Evolutionary conservation across 2,329 filamentous ascomycete species (phyloP), one percentile per base, ranked within the genome.

Genomic region (Xylogone sp.): DNA sequence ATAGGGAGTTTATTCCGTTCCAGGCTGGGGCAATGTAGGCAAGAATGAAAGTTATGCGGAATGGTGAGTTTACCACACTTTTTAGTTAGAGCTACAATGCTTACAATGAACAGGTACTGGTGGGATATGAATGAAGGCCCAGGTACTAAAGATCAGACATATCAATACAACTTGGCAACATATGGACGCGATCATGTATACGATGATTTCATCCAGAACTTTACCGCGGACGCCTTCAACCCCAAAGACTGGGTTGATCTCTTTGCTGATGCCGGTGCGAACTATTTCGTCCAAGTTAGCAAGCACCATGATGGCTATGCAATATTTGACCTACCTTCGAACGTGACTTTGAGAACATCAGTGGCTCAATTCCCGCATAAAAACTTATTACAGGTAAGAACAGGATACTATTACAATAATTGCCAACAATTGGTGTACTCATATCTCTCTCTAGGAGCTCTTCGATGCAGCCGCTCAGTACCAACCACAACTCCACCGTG

Each of bases 161-260:
- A 56, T 27, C 48, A 75, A 42, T 78, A 82, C 56, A 71, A 76
- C 16, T 66, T 78, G 0, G 63, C 69, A 18, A 78, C 71, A 0
- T 81, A 77, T 54, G 78, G 79, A 0, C 69, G 69, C 0, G 61
- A 78, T 27, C 68, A 75, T 59, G 70, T 69, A 16, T 82, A 83
- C 59, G 79, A 83, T 54, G 77, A 82, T 59, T 76, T 75, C 47
- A 75, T 82, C 57, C 63, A 67, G 2, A 68, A 76, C 53, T 82
- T 81, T 63, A 81, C 76, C 0, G 76, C 75, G 1, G 65, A 68
- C 0, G 59, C 60, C 1, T 82, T 69, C 54, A 67, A 79, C 54
- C 71, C 79, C 0, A 78, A 76, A 50, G 74, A 71, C 42, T 79
- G 75, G 75, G 74, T 79, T 1, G 75, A 78, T 55, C 69, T 79